Conservation (phyloP, 2,329 filamentous ascomycete species). For the Sporothrix sp. region DNA sequence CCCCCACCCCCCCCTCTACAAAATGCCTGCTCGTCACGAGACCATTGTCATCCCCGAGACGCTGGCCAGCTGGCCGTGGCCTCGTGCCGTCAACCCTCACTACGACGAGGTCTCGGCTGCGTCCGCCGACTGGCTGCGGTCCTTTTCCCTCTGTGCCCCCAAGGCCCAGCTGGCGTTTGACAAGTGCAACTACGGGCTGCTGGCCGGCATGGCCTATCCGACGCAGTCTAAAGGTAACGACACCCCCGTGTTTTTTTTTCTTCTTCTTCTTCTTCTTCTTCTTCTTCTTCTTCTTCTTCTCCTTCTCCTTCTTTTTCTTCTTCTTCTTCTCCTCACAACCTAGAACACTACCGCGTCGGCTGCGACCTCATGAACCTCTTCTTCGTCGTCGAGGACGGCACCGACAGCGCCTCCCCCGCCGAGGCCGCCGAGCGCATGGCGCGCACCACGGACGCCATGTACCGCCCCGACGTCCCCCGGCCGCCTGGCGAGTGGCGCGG, state of each 20-base stretch:
- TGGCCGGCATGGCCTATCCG: constrained; percentile 7
- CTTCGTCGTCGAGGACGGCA: constrained; percentile 22
- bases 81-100: constrained; percentile 16
- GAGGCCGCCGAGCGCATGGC: constrained; percentile 12
- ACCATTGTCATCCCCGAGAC: constrained; percentile 13
- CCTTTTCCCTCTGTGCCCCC: constrained; percentile 17
- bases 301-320: background rate
- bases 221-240: background rate
- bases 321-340: background rate
- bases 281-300: background rate
- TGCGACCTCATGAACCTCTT: constrained; percentile 23
- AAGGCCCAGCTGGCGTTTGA: constrained; percentile 17
- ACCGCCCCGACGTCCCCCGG: constrained; percentile 14
- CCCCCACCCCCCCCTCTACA: background rate
- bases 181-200: constrained; percentile 18
- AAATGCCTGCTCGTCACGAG: background rate
- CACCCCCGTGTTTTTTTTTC: too few relatives aligned
- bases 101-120: constrained; percentile 4
- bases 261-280: too few relatives aligned
- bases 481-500: constrained; percentile 17
- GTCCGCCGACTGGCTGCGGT: constrained; percentile 15
- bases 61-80: constrained; percentile 16
- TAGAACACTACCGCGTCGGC: constrained; percentile 14
- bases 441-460: constrained; percentile 19
- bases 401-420: constrained; percentile 13